Evolutionary conservation across 2,329 filamentous ascomycete genomes (phyloP).

Genomic region (Fusarium heterosporum): DNA sequence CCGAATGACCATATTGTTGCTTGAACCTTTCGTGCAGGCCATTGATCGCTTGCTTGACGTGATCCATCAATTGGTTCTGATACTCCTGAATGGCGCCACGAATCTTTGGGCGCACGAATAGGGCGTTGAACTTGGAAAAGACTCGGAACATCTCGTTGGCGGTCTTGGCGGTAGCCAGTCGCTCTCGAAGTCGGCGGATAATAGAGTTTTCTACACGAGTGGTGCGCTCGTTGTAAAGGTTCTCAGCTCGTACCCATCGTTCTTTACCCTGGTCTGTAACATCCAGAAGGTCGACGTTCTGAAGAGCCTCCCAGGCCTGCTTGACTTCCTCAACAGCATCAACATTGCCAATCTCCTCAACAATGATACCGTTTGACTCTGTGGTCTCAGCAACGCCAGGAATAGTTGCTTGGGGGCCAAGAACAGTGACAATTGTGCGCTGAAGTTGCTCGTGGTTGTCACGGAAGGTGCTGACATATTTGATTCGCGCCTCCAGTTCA

Average conservation of each 20-base stretch:
- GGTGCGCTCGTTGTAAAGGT: slow-evolving; percentile 96
- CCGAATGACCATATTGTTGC: slow-evolving; percentile 97
- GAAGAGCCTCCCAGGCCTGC: slow-evolving; percentile 92
- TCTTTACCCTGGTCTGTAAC: slow-evolving; percentile 90
- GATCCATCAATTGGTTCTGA: slow-evolving; percentile 96
- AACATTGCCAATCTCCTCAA: slow-evolving; percentile 96
- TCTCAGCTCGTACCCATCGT: slow-evolving; percentile 92
- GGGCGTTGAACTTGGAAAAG: slow-evolving; percentile 99
- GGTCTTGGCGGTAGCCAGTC: slow-evolving; percentile 93
- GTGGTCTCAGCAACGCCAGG: slow-evolving; percentile 64
- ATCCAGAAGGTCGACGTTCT: slow-evolving; percentile 95
- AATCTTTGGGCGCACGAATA: slow-evolving; percentile 99
- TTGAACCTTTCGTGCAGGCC: slow-evolving; percentile 97
- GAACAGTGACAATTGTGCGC: slow-evolving; percentile 95
- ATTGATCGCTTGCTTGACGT: slow-evolving; percentile 95
- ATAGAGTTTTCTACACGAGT: slow-evolving; percentile 99
- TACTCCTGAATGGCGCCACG: slow-evolving; percentile 97
- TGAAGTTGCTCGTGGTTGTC: slow-evolving; percentile 98
- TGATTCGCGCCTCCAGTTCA: slow-evolving; percentile 88
- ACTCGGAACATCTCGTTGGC: slow-evolving; percentile 99
- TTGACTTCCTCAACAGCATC: slow-evolving; percentile 97
- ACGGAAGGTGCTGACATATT: slow-evolving; percentile 94
- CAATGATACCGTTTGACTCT: slow-evolving; percentile 72
- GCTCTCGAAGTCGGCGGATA: slow-evolving; percentile 91
- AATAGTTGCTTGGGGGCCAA: slow-evolving; percentile 77